Percentiles rank a stretch among this genome's conserved stretches.
Conservation (phyloP, 345 rosid genomes). For the Turritis glabra region DNA sequence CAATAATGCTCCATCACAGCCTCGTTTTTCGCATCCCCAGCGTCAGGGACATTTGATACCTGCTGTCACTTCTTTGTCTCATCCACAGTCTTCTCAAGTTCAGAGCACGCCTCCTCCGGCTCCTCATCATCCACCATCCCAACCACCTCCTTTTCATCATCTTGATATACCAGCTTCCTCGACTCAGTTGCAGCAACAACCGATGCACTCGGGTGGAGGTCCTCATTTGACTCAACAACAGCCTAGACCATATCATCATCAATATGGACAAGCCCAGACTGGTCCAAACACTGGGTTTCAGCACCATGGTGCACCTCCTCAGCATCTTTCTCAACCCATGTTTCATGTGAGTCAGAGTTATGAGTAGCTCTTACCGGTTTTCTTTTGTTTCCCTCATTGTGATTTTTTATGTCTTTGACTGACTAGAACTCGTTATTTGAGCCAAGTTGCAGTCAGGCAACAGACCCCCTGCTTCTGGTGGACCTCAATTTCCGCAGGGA, state of each 20-base stretch:
- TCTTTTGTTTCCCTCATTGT: not conserved
- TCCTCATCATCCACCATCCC: slow-evolving; percentile 65
- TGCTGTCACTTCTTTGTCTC: slow-evolving; percentile 46
- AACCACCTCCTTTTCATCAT: slow-evolving; percentile 58
- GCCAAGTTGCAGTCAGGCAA: slow-evolving; percentile 53
- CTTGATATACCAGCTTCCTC: slow-evolving; percentile 56
- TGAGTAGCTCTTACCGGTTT: slow-evolving; percentile 9
- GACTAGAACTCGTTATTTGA: slow-evolving; percentile 24
- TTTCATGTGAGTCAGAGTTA: slow-evolving; percentile 66
- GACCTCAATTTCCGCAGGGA: slow-evolving; percentile 68
- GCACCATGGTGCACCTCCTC: slow-evolving; percentile 67
- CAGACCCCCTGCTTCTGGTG: slow-evolving; percentile 54
- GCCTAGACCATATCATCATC: slow-evolving; percentile 69
- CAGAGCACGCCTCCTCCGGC: slow-evolving; percentile 48
- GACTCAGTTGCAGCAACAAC: slow-evolving; percentile 74
- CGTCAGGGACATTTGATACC: slow-evolving; percentile 66
- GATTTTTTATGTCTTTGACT: not conserved
- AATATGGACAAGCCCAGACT: slow-evolving; percentile 57
- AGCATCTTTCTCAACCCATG: slow-evolving; percentile 68
- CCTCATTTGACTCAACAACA: slow-evolving; percentile 66
- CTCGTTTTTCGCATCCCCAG: slow-evolving; percentile 62
- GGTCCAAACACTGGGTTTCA: slow-evolving; percentile 71
- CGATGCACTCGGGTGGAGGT: slow-evolving; percentile 55
- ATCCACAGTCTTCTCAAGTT: slow-evolving; percentile 62
- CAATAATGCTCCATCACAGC: slow-evolving; percentile 57